Percentiles rank a stretch among this genome's conserved stretches.
These are phyloP conservation scores for Corynespora cassiicola DNA, from an alignment of 2,329 filamentous ascomycete species.

Conservation along the genomic window DNA sequence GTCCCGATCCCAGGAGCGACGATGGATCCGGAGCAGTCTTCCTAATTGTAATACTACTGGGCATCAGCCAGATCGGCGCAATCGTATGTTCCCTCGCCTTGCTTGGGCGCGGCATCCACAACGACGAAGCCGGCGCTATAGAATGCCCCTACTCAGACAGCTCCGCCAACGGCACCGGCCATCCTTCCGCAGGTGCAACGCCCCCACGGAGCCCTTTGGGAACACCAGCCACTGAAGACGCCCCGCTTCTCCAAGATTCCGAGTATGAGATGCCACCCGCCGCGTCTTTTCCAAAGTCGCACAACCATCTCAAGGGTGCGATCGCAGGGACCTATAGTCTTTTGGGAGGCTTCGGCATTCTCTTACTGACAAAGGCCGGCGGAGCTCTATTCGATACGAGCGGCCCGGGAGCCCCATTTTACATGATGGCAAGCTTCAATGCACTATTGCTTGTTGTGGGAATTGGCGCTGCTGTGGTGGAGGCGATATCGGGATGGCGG, in stretches of 20 bases:
- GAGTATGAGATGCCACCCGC: constrained; percentile 19
- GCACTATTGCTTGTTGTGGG: constrained; percentile 67
- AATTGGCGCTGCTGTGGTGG: constrained; percentile 21
- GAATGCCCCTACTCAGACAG: constrained; percentile 14
- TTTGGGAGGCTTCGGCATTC: constrained; percentile 86
- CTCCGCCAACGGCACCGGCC: constrained; percentile 21
- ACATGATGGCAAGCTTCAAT: constrained; percentile 92
- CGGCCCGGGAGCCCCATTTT: constrained; percentile 82
- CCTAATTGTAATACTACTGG: constrained; percentile 78
- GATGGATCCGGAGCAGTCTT: constrained; percentile 75
- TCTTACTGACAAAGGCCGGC: constrained; percentile 89
- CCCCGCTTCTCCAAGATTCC: constrained; percentile 29
- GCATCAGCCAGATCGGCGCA: constrained; percentile 92
- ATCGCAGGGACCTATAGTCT: constrained; percentile 95
- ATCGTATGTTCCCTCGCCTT: constrained; percentile 96
- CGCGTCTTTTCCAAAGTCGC: constrained; percentile 28
- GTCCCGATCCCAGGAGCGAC: constrained; percentile 75
- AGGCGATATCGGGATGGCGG: constrained; percentile 9
- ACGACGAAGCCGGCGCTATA: constrained; percentile 41
- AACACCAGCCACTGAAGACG: constrained; percentile 35
- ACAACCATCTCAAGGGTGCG: constrained; percentile 80
- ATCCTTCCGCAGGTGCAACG: constrained; percentile 42
- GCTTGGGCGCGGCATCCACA: constrained; percentile 79
- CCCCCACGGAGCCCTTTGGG: constrained; percentile 37
- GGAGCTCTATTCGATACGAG: constrained; percentile 82